Conservation (phyloP, 805 yeast genomes). For the Kluyveromyces wickerhamii region DNA sequence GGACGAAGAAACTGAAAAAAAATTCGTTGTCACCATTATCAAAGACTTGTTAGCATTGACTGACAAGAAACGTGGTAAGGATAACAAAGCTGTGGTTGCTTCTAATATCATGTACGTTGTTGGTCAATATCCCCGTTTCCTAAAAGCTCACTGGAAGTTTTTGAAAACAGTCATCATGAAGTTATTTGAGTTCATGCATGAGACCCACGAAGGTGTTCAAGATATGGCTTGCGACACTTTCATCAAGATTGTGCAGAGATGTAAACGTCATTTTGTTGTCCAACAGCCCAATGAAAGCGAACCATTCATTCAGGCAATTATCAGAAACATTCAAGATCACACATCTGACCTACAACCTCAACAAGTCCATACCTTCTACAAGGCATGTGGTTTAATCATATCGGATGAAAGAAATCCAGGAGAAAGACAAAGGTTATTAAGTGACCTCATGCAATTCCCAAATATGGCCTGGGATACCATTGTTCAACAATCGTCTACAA, state of each 20-base stretch:
- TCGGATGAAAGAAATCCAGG: conserved; percentile 73
- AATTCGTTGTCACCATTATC: conserved; percentile 86
- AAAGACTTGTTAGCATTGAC: conserved; percentile 87
- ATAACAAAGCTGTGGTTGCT: conserved; percentile 97
- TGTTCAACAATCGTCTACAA: conserved; percentile 74
- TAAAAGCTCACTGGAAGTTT: conserved; percentile 97
- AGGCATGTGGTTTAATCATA: conserved; percentile 91
- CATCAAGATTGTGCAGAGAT: conserved; percentile 88
- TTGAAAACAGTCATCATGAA: conserved; percentile 92
- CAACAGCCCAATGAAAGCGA: conserved; percentile 78
- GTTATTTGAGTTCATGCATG: conserved; percentile 97
- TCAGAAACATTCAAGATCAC: conserved; percentile 70
- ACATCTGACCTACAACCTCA: conserved; percentile 94
- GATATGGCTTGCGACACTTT: conserved; percentile 99
- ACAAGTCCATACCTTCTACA: conserved; percentile 95
- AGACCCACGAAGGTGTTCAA: conserved; percentile 99
- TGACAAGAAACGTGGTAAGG: conserved; percentile 94
- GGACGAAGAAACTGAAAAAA: conserved; percentile 96
- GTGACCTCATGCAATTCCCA: conserved; percentile 82
- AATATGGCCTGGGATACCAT: conserved; percentile 92
- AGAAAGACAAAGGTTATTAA: conserved; percentile 61
- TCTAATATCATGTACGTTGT: conserved; percentile 99
- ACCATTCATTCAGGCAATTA: conserved; percentile 88
- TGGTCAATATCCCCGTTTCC: conserved; percentile 96
- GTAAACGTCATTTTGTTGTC: conserved; percentile 90